Evolutionary conservation across 352 stramenopile genomes (phyloP), one percentile per base, ranked within the genome.

Genomic region (Plasmopara muralis): DNA sequence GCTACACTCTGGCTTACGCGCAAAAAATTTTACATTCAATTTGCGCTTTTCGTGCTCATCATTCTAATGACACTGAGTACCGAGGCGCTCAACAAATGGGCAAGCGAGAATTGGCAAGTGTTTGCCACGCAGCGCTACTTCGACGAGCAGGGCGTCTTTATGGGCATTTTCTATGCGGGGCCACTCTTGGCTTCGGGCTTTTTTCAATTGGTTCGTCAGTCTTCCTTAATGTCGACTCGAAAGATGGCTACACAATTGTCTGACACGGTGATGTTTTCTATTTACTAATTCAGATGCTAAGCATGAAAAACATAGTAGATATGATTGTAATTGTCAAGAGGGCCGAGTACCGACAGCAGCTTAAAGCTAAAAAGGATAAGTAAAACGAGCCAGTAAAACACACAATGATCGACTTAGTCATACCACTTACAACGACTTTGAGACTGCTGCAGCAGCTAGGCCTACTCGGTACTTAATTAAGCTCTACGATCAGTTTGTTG

Each of bases 71-170:
- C 89, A 6, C 57, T 70, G 28, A 47, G 71, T 48, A 76, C 79
- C 9, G 82, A 94, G 61, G 44, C 34, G 14, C 47, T 94, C 9
- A 94, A 94, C 50, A 62, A 55, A 35, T 88, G 74, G 75, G 75
- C 56, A 18, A 63, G 68, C 13, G 44, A 43, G 31, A 73, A 89
- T 51, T 94, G 83, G 83, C 58, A 50, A 9, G 40, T 70, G 4
- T 53, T 94, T 15, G 77, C 79, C 16, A 86, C 83, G 41, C 83
- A 94, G 48, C 66, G 86, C 39, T 94, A 94, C 64, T 94, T 94
- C 55, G 83, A 92, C 47, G 48, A 70, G 39, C 67, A 73, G 15
- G 83, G 83, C 0, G 72, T 94, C 12, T 94, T 94, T 60, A 87
- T 92, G 57, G 76, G 72, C 25, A 84, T 90, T 55, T 89, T 94